These are phyloP conservation scores for Byssothecium circinans DNA, from an alignment of 2,329 filamentous ascomycete species.

Conservation along the genomic window DNA sequence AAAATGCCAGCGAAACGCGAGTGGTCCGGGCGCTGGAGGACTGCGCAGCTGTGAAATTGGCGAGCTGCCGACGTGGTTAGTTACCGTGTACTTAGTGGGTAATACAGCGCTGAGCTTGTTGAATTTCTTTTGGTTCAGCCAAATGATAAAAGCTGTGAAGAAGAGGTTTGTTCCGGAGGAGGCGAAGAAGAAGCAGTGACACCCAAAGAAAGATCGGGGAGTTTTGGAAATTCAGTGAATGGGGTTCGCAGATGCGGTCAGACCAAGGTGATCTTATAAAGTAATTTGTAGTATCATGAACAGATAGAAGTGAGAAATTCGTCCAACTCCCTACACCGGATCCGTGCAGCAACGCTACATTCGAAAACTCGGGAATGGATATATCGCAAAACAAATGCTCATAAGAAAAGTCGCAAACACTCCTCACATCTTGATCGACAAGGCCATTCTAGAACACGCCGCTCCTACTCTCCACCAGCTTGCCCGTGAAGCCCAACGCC, in stretches of 20 bases:
- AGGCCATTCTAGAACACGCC: not conserved
- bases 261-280: too few relatives aligned
- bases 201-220: too few relatives aligned
- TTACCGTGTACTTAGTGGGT: constrained; percentile 66
- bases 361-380: not conserved
- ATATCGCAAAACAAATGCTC: constrained; percentile 2
- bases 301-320: too few relatives aligned
- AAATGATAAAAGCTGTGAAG: constrained; percentile 79
- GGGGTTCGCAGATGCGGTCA: too few relatives aligned
- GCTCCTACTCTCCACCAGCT: not conserved
- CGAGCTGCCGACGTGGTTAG: constrained; percentile 68
- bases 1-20: constrained; percentile 53
- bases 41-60: constrained; percentile 25
- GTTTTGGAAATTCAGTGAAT: too few relatives aligned
- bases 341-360: too few relatives aligned
- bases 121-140: constrained; percentile 82
- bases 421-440: not conserved
- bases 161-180: constrained; percentile 65
- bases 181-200: not conserved
- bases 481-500: constrained; percentile 25
- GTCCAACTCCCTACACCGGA: too few relatives aligned
- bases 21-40: constrained; percentile 19
- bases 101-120: constrained; percentile 73
- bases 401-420: not conserved
- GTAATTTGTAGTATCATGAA: too few relatives aligned